These are phyloP conservation scores for Lentinula guzmanii DNA, from an alignment of 768 basidiomycete genomes.

Conservation along the genomic window DNA sequence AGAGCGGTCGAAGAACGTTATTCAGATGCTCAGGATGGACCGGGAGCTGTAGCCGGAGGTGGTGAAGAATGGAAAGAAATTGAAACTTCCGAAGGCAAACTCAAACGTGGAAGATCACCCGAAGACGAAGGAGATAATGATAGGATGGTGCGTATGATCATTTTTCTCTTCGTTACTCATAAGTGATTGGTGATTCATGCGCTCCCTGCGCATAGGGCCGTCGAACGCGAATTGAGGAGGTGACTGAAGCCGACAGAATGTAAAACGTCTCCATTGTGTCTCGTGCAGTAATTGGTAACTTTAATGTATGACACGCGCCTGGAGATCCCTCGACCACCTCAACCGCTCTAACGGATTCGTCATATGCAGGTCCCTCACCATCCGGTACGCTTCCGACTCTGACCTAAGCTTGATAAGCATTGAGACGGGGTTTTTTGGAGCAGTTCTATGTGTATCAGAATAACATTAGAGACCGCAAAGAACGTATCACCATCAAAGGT, in stretches of 20 bases:
- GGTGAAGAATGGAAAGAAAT: constrained; percentile 83
- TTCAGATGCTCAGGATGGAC: constrained; percentile 71
- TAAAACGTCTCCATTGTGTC: constrained; percentile 21
- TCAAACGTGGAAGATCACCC: constrained; percentile 72
- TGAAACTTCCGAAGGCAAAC: constrained; percentile 37
- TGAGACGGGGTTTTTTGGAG: constrained; percentile 33
- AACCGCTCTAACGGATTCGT: constrained; percentile 34
- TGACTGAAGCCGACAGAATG: constrained; percentile 67
- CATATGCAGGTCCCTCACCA: constrained; percentile 61
- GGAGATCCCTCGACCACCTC: constrained; percentile 35
- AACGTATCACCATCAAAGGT: constrained; percentile 25
- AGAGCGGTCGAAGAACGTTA: constrained; percentile 85
- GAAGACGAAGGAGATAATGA: constrained; percentile 65
- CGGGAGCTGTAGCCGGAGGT: constrained; percentile 76
- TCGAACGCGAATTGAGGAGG: constrained; percentile 59
- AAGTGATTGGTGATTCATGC: background rate
- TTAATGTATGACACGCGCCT: constrained; percentile 47
- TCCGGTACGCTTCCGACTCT: constrained; percentile 67
- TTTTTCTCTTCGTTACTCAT: constrained; percentile 1
- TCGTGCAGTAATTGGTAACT: constrained; percentile 9
- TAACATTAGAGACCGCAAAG: constrained; percentile 18
- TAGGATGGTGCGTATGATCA: constrained; percentile 42
- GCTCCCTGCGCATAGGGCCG: constrained; percentile 34
- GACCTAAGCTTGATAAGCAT: constrained; percentile 43
- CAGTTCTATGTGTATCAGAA: background rate